Evolutionary conservation across 1,284 basidiomycete genomes (phyloP).

Genomic region (Ustilago sp.): DNA sequence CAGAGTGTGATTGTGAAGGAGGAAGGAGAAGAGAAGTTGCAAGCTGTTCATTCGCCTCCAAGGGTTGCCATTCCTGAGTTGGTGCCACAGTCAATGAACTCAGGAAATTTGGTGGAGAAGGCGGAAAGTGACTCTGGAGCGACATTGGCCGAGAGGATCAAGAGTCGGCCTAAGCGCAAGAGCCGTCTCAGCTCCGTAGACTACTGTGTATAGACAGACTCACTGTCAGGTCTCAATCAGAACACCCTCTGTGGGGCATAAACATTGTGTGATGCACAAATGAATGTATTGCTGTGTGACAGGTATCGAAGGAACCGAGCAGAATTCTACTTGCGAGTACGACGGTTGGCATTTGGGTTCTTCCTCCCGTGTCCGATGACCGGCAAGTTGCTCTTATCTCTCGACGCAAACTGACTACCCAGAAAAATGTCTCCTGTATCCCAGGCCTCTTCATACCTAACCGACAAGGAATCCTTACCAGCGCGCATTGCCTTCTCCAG

Average conservation of each 20-base stretch:
- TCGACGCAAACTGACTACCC: conserved; percentile 36
- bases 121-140: background rate
- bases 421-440: conserved; percentile 64
- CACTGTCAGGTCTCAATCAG: background rate
- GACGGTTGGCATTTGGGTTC: conserved; percentile 64
- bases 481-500: conserved; percentile 53
- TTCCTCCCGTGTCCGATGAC: conserved; percentile 65
- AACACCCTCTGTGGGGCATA: background rate
- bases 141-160: conserved; percentile 36
- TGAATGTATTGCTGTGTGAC: background rate
- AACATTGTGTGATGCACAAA: background rate
- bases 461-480: conserved; percentile 62
- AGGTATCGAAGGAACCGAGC: background rate
- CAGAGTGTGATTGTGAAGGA: conserved; percentile 11
- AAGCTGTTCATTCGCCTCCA: conserved; percentile 36
- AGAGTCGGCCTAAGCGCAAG: conserved; percentile 43
- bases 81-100: conserved; percentile 17
- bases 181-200: conserved; percentile 15
- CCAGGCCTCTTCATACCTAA: conserved; percentile 66
- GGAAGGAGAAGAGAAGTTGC: conserved; percentile 15
- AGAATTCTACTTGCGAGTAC: conserved; percentile 40
- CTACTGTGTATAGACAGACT: no score
- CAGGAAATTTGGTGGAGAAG: background rate
- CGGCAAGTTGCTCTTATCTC: conserved; percentile 53
- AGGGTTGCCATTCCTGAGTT: conserved; percentile 26